Conservation (phyloP, 208 protist genomes). For the Leishmania mexicana region DNA sequence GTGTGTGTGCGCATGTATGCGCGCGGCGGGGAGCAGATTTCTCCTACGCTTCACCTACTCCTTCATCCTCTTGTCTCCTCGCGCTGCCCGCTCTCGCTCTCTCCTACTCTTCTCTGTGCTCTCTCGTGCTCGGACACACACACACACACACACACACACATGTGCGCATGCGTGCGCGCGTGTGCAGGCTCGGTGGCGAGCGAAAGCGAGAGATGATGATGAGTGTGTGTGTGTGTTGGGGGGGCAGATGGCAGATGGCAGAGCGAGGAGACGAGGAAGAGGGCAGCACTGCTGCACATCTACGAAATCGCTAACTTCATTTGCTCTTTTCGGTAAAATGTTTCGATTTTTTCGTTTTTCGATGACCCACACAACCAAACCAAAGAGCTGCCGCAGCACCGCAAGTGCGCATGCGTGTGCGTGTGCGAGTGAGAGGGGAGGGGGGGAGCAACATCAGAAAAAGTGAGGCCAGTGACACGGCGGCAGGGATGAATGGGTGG, state of each 20-base stretch:
- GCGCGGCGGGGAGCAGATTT: neutral
- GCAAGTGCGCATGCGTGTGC: neutral
- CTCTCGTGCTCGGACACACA: neutral
- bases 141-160: too few relatives aligned
- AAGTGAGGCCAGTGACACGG: neutral
- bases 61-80: slow-evolving; percentile 18
- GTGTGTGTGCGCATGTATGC: neutral
- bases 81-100: slow-evolving; percentile 28
- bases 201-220: neutral
- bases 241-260: neutral
- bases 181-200: neutral
- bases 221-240: neutral
- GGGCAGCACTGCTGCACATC: too few relatives aligned
- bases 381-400: neutral
- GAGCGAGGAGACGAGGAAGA: neutral
- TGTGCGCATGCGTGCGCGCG: neutral
- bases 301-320: slow-evolving; percentile 11
- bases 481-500: neutral
- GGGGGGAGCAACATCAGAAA: neutral
- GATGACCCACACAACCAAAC: too few relatives aligned
- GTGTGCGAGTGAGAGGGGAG: too few relatives aligned
- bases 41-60: neutral
- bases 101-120: slow-evolving; percentile 16
- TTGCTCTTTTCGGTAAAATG: neutral
- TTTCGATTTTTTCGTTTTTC: neutral